phyloP scores from a whole-genome alignment of 495 filamentous ascomycete genomes.

The Diplogelasinospora grovesii region DNA sequence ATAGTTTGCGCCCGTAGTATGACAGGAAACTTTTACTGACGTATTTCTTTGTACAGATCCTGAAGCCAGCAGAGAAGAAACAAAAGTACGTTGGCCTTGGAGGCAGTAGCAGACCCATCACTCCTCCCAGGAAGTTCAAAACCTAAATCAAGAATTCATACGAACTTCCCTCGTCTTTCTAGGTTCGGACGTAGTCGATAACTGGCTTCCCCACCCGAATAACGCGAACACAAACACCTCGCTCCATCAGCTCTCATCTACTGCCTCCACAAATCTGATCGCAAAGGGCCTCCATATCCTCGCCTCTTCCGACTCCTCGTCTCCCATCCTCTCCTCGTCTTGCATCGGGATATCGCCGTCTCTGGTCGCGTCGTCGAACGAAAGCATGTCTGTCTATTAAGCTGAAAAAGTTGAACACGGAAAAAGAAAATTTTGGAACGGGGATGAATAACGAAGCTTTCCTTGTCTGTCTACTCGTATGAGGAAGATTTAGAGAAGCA shows the following conservation, averaged over 20 bases:
- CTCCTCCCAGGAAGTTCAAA: conserved; percentile 89
- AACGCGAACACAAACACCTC: conserved; percentile 11
- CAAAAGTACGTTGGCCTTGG: conserved; percentile 99
- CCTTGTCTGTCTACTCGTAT: conserved; percentile 17
- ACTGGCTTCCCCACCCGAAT: conserved; percentile 26
- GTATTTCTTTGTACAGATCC: conserved; percentile 57
- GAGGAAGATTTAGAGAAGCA: conserved; percentile 28
- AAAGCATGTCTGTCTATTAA: conserved; percentile 21
- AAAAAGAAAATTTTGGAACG: conserved; percentile 13
- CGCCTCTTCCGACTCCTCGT: conserved; percentile 17
- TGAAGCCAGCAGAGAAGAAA: conserved; percentile 99
- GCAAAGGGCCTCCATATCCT: conserved; percentile 11
- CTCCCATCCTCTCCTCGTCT: conserved; percentile 9
- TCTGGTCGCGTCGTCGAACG: conserved; percentile 16
- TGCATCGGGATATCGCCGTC: conserved; percentile 8
- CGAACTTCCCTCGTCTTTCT: conserved; percentile 76
- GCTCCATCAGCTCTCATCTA: conserved; percentile 14
- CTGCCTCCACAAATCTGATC: conserved; percentile 20
- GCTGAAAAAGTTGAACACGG: conserved; percentile 13
- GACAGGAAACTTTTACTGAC: conserved; percentile 17
- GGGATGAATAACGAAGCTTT: conserved; percentile 30
- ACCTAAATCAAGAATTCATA: conserved; percentile 56
- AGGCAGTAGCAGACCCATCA: conserved; percentile 70
- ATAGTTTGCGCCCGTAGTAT: too few species aligned
- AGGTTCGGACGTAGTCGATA: conserved; percentile 93